phyloP scores from a whole-genome alignment of 164 flowering plant genomes.

The Tetracentron sinense region DNA sequence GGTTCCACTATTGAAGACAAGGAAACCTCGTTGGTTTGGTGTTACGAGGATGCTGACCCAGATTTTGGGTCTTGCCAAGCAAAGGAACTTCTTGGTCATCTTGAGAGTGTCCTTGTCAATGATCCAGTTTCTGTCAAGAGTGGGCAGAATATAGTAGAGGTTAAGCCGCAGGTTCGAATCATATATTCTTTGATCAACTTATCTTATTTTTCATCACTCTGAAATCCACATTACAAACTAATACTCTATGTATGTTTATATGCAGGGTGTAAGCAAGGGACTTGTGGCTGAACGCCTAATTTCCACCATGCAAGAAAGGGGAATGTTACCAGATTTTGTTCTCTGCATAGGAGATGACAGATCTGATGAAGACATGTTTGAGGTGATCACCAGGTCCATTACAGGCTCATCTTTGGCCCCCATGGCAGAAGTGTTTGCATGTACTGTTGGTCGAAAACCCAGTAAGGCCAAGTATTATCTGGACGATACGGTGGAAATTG shows the following conservation, averaged over 20 bases:
- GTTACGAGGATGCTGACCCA: slow-evolving; percentile 69
- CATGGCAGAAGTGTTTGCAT: slow-evolving; percentile 60
- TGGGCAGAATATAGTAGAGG: slow-evolving; percentile 63
- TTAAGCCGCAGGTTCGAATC: slow-evolving; percentile 70
- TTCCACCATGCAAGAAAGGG: slow-evolving; percentile 44
- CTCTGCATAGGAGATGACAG: slow-evolving; percentile 81
- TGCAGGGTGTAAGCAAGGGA: slow-evolving; percentile 85
- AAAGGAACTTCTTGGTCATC: slow-evolving; percentile 78
- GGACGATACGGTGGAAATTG: slow-evolving; percentile 61
- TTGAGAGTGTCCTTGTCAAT: slow-evolving; percentile 80
- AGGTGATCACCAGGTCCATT: slow-evolving; percentile 48
- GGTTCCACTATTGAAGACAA: slow-evolving; percentile 67
- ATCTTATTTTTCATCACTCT: background rate
- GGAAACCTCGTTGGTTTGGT: slow-evolving; percentile 65
- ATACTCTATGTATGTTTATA: background rate
- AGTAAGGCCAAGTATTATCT: slow-evolving; percentile 75
- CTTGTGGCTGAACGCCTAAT: slow-evolving; percentile 56
- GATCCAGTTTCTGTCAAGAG: slow-evolving; percentile 77
- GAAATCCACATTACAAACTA: background rate
- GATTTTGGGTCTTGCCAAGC: slow-evolving; percentile 83
- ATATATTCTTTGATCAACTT: background rate
- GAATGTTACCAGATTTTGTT: slow-evolving; percentile 56
- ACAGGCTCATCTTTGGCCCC: slow-evolving; percentile 46
- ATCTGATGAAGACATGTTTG: slow-evolving; percentile 84
- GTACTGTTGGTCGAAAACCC: slow-evolving; percentile 65